Conservation (phyloP, 2,329 filamentous ascomycete species). For the Hymenoscyphus salicellus region DNA sequence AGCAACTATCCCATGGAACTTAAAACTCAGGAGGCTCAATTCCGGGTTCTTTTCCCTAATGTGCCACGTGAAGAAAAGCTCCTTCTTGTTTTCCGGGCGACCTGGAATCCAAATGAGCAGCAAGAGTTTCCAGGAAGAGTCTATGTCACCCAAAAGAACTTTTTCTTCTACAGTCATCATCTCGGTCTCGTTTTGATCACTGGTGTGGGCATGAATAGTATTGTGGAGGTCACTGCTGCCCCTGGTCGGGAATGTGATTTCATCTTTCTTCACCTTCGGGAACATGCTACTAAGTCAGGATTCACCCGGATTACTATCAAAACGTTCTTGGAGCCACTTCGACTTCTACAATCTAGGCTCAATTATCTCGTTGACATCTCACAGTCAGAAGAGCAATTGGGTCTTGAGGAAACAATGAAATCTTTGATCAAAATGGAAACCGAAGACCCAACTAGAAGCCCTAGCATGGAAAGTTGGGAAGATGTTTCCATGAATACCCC, state of each 20-base stretch:
- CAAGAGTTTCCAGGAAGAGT: slow-evolving; percentile 80
- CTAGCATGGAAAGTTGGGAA: slow-evolving; percentile 87
- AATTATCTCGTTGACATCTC: slow-evolving; percentile 83
- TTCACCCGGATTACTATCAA: slow-evolving; percentile 72
- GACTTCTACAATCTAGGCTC: slow-evolving; percentile 75
- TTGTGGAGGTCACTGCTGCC: slow-evolving; percentile 85
- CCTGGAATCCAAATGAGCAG: slow-evolving; percentile 72
- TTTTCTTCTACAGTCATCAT: slow-evolving; percentile 97
- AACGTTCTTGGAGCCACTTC: slow-evolving; percentile 84
- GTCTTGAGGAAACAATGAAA: slow-evolving; percentile 67
- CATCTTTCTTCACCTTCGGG: slow-evolving; percentile 71
- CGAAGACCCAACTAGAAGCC: slow-evolving; percentile 57
- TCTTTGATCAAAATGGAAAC: slow-evolving; percentile 73
- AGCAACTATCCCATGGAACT: slow-evolving; percentile 77
- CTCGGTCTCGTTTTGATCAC: slow-evolving; percentile 87
- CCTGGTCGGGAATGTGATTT: slow-evolving; percentile 91
- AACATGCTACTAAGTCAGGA: slow-evolving; percentile 24
- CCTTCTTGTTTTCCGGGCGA: slow-evolving; percentile 87
- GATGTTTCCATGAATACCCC: slow-evolving; percentile 64
- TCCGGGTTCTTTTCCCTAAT: slow-evolving; percentile 83
- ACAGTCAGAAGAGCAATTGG: slow-evolving; percentile 66
- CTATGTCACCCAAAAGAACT: slow-evolving; percentile 80
- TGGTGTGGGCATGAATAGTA: slow-evolving; percentile 66
- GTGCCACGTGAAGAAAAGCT: slow-evolving; percentile 76
- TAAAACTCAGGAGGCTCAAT: slow-evolving; percentile 86